Evolutionary conservation across 352 stramenopile species (phyloP), one percentile per base, ranked within the genome.

Genomic region (Pythium insidiosum): DNA sequence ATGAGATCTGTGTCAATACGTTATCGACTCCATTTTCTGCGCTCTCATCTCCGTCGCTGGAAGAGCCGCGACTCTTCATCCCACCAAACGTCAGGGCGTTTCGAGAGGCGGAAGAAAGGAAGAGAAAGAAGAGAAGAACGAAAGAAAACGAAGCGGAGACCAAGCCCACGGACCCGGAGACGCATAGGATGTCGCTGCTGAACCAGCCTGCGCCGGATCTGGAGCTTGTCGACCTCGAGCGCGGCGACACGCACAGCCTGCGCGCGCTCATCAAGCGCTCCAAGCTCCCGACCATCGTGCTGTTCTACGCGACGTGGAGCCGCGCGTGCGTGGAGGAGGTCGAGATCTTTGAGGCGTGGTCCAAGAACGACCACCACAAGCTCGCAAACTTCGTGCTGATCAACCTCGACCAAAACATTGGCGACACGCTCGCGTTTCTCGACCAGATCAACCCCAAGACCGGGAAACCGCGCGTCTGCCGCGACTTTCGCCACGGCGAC

Each of bases 301-400:
- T 75, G 19, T 79, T 84, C 43, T 83, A 81, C 56, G 69, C 67
- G 13, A 85, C 72, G 25, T 84, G 69, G 73, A 79, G 69, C 58
- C 67, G 61, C 21, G 66, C 67, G 18, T 79, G 71, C 30, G 53
- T 61, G 16, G 47, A 60, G 3, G 71, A 81, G 22, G 65, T 83
- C 26, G 69, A 80, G 49, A 35, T 62, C 26, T 74, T 85, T 43
- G 67, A 83, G 34, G 49, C 58, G 2, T 76, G 71, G 51, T 83
- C 65, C 45, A 84, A 83, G 49, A 53, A 48, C 46, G 61, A 49
- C 15, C 55, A 74, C 47, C 26, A 66, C 60, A 65, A 59, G 44
- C 39, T 68, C 18, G 53, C 64, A 41, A 82, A 82, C 55, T 82
- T 84, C 41, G 62, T 82, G 41, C 60, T 84, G 34, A 58, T 84